Evolutionary conservation across 495 filamentous ascomycete species (phyloP).

Genomic region (Xylaria palmicola): DNA sequence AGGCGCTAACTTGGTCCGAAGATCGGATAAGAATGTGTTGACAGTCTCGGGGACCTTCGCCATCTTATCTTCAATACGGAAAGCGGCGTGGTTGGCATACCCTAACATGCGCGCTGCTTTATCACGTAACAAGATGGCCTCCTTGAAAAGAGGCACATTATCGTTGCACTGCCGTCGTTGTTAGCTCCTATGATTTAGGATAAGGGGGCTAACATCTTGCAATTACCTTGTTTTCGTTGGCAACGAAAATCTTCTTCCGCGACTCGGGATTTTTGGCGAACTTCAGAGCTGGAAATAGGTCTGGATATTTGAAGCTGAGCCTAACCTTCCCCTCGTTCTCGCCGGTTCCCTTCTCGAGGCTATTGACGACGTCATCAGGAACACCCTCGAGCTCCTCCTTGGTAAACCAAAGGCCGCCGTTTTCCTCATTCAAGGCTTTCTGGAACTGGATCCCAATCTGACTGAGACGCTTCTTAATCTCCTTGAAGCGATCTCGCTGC

Average conservation of each 20-base stretch:
- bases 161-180: constrained; percentile 59
- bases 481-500: constrained; percentile 62
- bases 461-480: constrained; percentile 62
- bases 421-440: constrained; percentile 63
- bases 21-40: constrained; percentile 76
- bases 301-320: constrained; percentile 63
- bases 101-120: constrained; percentile 89
- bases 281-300: constrained; percentile 60
- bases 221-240: constrained; percentile 57
- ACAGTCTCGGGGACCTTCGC: constrained; percentile 88
- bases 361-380: constrained; percentile 53
- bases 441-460: constrained; percentile 57
- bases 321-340: constrained; percentile 62
- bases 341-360: constrained; percentile 68
- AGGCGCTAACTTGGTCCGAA: constrained; percentile 69
- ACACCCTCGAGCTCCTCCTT: constrained; percentile 59
- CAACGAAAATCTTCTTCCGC: constrained; percentile 55
- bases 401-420: constrained; percentile 60
- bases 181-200: neutral
- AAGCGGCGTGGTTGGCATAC: constrained; percentile 89
- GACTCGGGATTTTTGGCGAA: constrained; percentile 56
- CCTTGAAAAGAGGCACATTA: constrained; percentile 83
- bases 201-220: neutral
- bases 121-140: constrained; percentile 84
- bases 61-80: constrained; percentile 96